Conservation (phyloP, 371 early-diverging fungal species). For the Lichtheimia ramosa region DNA sequence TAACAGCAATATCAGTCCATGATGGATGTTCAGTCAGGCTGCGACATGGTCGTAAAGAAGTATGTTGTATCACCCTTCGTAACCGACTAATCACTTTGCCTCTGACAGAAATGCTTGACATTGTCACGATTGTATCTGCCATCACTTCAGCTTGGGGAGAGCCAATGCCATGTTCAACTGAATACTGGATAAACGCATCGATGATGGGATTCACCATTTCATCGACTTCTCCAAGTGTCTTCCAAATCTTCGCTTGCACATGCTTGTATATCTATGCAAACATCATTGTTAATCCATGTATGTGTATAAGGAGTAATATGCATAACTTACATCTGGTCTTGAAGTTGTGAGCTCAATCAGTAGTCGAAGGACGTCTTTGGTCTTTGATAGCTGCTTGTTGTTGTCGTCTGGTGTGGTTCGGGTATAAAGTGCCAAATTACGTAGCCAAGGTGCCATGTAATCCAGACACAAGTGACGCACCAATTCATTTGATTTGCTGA, state of each 20-base stretch:
- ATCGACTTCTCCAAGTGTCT: conserved; percentile 73
- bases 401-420: conserved; percentile 50
- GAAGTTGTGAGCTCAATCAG: conserved; percentile 83
- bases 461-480: conserved; percentile 82
- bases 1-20: conserved; percentile 87
- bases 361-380: conserved; percentile 70
- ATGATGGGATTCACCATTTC: conserved; percentile 77
- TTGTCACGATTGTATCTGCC: conserved; percentile 83
- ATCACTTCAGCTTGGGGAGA: conserved; percentile 80
- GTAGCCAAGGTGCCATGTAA: conserved; percentile 90
- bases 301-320: background rate
- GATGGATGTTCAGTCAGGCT: conserved; percentile 76
- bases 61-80: conserved; percentile 70
- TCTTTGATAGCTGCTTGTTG: conserved; percentile 56
- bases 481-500: conserved; percentile 69
- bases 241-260: conserved; percentile 86
- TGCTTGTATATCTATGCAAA: conserved; percentile 55
- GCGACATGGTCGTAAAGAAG: conserved; percentile 70
- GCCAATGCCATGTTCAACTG: conserved; percentile 79
- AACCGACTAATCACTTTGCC: conserved; percentile 81
- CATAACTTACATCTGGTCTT: conserved; percentile 60
- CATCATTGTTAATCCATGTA: background rate
- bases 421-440: conserved; percentile 69
- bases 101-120: conserved; percentile 78
- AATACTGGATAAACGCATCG: conserved; percentile 77